Base-by-base conservation (phyloP, 2,329 filamentous ascomycete species). In the Botrytis medusae region DNA sequence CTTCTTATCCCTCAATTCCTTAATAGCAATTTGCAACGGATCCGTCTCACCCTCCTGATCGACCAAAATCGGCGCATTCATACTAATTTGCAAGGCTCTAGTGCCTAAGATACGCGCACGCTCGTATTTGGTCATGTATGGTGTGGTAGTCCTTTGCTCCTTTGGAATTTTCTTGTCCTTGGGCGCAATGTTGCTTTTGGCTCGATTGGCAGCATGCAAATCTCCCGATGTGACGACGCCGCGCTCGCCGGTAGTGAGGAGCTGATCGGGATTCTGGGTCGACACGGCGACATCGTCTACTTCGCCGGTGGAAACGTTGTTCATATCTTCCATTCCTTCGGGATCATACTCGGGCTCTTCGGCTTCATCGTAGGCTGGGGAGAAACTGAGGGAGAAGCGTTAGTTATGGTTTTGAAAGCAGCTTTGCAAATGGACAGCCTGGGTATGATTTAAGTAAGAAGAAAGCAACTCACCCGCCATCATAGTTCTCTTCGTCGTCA, bases 61-160 rank as follows among this genome's bases (percentile, higher is more conserved):
- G 70, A 99, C 96, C 63, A 99, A 88, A 44, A 98, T 95, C 4
- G 96, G 96, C 74, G 96, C 96, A 83, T 98, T 98, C 91, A 98
- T 97, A 85, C 96, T 98, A 81, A 99, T 98, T 84, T 99, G 96
- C 81, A 98, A 84, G 59, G 96, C 96, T 77, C 96, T 88, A 59
- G 96, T 98, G 65, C 96, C 96, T 76, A 99, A 85, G 74, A 99
- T 95, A 81, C 96, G 91, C 76, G 96, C 96, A 79, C 91, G 90
- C 87, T 99, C 96, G 84, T 99, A 99, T 86, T 99, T 99, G 78
- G 96, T 99, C 95, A 99, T 97, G 85, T 98, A 99, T 3, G 95
- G 96, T 42, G 96, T 99, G 14, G 96, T 99, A 37, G 90, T 92
- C 79, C 96, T 90, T 84, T 97, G 89, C 77, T 95, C 93, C 78